phyloP scores from a whole-genome alignment of 31 red algal genomes.

The Odonthalia washingtoniensis region DNA sequence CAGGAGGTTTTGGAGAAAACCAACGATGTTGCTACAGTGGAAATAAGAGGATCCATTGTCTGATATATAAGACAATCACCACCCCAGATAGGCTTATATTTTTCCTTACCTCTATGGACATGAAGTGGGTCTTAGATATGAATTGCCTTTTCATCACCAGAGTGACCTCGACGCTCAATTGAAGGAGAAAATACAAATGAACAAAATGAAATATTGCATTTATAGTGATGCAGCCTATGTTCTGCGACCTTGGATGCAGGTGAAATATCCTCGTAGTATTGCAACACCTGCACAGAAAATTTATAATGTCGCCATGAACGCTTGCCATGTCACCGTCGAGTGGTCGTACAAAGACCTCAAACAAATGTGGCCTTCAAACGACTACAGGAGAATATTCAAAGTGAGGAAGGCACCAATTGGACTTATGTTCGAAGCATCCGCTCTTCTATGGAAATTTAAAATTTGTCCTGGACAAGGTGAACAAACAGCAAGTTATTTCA shows the following conservation, averaged over 20 bases:
- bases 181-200: not conserved
- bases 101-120: slow-evolving; percentile 28
- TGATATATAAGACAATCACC: slow-evolving; percentile 24
- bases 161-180: slow-evolving; percentile 25
- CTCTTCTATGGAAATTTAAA: slow-evolving; percentile 27
- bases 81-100: slow-evolving; percentile 57
- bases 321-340: slow-evolving; percentile 1
- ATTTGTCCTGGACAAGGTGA: not conserved
- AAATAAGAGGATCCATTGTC: slow-evolving; percentile 24
- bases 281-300: slow-evolving; percentile 1
- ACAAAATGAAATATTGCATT: too few relatives aligned
- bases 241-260: slow-evolving; percentile 52
- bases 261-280: not conserved
- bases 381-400: slow-evolving; percentile 40
- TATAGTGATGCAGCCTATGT: too few relatives aligned
- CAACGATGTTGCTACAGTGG: slow-evolving; percentile 22
- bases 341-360: slow-evolving; percentile 40
- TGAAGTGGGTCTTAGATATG: slow-evolving; percentile 22
- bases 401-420: slow-evolving; percentile 37
- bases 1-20: not conserved
- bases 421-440: slow-evolving; percentile 23
- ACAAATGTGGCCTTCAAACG: slow-evolving; percentile 25
- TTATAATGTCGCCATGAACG: slow-evolving; percentile 42
- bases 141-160: slow-evolving; percentile 26
- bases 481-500: slow-evolving; percentile 10